Conservation (phyloP, 2,329 filamentous ascomycete species). For the Fusarium praegraminearum region DNA sequence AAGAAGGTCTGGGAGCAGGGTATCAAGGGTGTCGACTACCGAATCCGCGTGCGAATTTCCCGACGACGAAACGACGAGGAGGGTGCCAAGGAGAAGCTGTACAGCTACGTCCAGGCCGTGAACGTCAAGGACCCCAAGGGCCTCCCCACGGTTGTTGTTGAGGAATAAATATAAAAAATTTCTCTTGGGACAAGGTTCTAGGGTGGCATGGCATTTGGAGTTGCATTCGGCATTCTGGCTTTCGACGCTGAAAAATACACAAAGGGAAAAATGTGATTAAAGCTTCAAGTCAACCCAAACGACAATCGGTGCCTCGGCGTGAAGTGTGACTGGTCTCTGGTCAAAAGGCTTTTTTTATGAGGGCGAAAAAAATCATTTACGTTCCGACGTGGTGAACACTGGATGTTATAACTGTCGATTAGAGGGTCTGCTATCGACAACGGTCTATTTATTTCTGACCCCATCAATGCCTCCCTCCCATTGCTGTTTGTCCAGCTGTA, state of each 20-base stretch:
- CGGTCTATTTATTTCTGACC: slow-evolving; percentile 44
- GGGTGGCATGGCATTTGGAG: slow-evolving; percentile 61
- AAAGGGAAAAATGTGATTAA: slow-evolving; percentile 54
- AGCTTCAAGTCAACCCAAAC: slow-evolving; percentile 46
- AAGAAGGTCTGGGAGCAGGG: slow-evolving; percentile 99
- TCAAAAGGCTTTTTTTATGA: slow-evolving; percentile 39
- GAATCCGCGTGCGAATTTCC: slow-evolving; percentile 97
- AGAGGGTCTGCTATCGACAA: slow-evolving; percentile 46
- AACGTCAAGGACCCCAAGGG: slow-evolving; percentile 99
- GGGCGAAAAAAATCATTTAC: slow-evolving; percentile 43
- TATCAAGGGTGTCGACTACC: slow-evolving; percentile 98
- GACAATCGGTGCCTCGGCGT: slow-evolving; percentile 48
- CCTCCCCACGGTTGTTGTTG: slow-evolving; percentile 90
- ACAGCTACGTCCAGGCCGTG: slow-evolving; percentile 99
- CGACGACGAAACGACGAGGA: slow-evolving; percentile 99
- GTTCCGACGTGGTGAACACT: slow-evolving; percentile 40
- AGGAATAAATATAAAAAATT: slow-evolving; percentile 67
- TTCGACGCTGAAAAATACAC: slow-evolving; percentile 57
- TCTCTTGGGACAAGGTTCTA: slow-evolving; percentile 57
- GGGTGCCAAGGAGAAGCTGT: slow-evolving; percentile 99
- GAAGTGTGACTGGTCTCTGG: slow-evolving; percentile 43
- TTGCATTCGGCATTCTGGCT: slow-evolving; percentile 61
- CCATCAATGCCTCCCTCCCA: slow-evolving; percentile 36
- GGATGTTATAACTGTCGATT: slow-evolving; percentile 45
- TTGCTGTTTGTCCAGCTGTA: slow-evolving; percentile 35